These are phyloP conservation scores for Nissolia schottii DNA, from an alignment of 306 rosid species.

Conservation along the genomic window DNA sequence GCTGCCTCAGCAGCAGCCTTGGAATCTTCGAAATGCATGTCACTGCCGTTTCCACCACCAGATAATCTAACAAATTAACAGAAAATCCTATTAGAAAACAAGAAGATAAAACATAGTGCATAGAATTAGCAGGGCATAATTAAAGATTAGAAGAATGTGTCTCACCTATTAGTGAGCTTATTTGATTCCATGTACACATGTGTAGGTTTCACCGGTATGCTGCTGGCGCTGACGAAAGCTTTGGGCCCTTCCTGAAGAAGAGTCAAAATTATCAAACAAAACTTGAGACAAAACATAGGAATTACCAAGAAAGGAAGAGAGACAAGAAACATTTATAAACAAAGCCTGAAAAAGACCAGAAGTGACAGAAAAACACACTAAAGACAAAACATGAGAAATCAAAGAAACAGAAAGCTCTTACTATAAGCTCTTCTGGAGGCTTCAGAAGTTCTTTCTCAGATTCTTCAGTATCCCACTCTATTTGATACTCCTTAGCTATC, in stretches of 20 bases:
- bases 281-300: neutral
- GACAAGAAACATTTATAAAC: neutral
- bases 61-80: slow-evolving; percentile 29
- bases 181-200: slow-evolving; percentile 38
- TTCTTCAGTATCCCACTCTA: slow-evolving; percentile 87
- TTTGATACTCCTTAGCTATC: slow-evolving; percentile 81
- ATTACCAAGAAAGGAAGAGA: neutral
- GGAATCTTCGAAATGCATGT: slow-evolving; percentile 48
- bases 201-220: slow-evolving; percentile 49
- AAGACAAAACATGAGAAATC: neutral
- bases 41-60: slow-evolving; percentile 26
- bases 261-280: neutral
- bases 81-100: neutral
- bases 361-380: slow-evolving; percentile 33
- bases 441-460: slow-evolving; percentile 83
- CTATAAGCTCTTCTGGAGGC: slow-evolving; percentile 80
- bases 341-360: slow-evolving; percentile 13
- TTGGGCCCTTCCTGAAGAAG: slow-evolving; percentile 62
- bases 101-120: neutral
- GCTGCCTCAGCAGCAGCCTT: slow-evolving; percentile 88
- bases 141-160: neutral
- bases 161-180: slow-evolving; percentile 23
- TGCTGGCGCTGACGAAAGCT: slow-evolving; percentile 62
- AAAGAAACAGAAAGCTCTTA: slow-evolving; percentile 32
- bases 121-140: neutral